Evolutionary conservation across 129 eudicot species (phyloP), one percentile per base, ranked within the genome.

Genomic region (Chrysanthemum seticuspe): DNA sequence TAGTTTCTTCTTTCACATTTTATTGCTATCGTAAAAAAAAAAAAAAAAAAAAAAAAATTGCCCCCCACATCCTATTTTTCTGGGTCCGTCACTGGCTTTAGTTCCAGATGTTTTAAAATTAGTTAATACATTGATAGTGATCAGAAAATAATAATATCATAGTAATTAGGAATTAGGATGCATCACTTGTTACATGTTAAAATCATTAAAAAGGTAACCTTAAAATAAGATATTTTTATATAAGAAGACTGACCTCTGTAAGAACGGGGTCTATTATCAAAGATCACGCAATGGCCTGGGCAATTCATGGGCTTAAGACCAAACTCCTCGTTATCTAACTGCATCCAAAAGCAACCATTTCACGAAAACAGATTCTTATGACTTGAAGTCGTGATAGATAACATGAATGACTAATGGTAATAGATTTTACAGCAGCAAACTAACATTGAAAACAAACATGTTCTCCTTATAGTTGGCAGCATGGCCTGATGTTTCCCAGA

Each of bases 401-500:
- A 29, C 31, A 51, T 0, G 5, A 51, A 71, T 2, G 53, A 71
- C 27, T 19, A 81, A 61, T 29, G 19, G 7, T 14, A 52, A 62
- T 6, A 12, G 25, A 23, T 23, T 23, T 23, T 23, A 23, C 25
- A 23, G 15, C 8, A 50, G 15, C 14, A 62, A 25, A 62, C 89
- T 70, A 54, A 90, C 99, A 74, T 94, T 88, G 74, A 94, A 86
- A 2, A 83, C 81, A 83, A 94, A 94, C 98, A 94, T 94, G 79
- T 94, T 94, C 74, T 94, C 97, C 79, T 83, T 83, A 79, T 94
- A 94, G 76, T 94, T 94, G 48, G 93, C 93, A 50, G 98, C 97
- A 81, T 90, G 98, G 12, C 98, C 98, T 63, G 98, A 94, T n/a
- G 91, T 88, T 81, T 94, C 96, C 98, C 98, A 94, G 45, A 94